phyloP scores from a whole-genome alignment of 2,329 filamentous ascomycete genomes.

The Corniculantispora saksenae region DNA sequence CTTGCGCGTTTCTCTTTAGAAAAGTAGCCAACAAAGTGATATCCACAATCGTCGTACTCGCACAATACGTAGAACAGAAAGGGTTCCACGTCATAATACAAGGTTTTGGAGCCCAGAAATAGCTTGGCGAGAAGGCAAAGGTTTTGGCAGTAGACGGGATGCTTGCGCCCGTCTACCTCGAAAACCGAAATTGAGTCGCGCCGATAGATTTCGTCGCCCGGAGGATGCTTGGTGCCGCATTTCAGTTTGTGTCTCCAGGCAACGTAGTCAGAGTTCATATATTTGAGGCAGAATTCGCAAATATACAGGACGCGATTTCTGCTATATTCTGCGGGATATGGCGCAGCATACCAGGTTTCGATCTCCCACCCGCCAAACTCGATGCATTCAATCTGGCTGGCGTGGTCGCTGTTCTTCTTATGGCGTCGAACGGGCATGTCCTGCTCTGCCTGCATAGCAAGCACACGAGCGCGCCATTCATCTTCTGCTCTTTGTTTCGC shows the following conservation, averaged over 20 bases:
- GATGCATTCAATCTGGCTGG: conserved; percentile 97
- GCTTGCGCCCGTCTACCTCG: conserved; percentile 94
- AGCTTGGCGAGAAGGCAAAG: conserved; percentile 93
- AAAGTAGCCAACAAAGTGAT: conserved; percentile 98
- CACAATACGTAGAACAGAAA: conserved; percentile 98
- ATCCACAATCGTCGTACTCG: conserved; percentile 86
- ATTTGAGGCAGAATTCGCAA: conserved; percentile 98
- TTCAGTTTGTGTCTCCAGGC: conserved; percentile 98
- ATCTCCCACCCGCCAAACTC: conserved; percentile 98
- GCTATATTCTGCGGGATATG: conserved; percentile 97
- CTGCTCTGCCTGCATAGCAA: conserved; percentile 62
- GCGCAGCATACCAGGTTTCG: conserved; percentile 98
- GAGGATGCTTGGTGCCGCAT: conserved; percentile 93
- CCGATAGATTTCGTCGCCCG: conserved; percentile 96
- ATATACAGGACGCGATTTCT: conserved; percentile 96
- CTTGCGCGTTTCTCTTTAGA: conserved; percentile 96
- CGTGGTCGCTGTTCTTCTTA: conserved; percentile 78
- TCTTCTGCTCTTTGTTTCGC: conserved; percentile 90
- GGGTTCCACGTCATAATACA: conserved; percentile 97
- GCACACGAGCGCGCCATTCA: conserved; percentile 74
- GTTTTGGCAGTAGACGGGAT: conserved; percentile 98
- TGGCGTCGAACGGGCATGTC: conserved; percentile 64
- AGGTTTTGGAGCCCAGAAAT: conserved; percentile 96
- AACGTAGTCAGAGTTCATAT: conserved; percentile 99
- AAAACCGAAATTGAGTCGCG: conserved; percentile 91